Evolutionary conservation across 352 stramenopile genomes (phyloP).

Genomic region (Detonula confervacea): DNA sequence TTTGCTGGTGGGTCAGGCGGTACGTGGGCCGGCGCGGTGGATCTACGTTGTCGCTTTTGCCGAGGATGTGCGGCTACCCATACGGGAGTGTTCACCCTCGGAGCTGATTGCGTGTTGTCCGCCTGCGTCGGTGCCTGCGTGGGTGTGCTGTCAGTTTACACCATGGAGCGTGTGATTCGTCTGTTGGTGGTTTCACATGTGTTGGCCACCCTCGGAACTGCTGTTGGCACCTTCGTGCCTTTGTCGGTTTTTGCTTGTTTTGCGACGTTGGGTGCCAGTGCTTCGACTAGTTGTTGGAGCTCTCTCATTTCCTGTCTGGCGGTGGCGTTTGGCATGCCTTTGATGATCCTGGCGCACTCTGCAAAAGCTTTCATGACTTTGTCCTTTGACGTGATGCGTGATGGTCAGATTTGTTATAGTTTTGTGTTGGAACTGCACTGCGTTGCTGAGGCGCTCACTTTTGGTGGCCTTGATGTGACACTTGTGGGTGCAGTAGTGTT

Average conservation of each 20-base stretch:
- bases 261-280: too few species aligned
- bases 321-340: neutral
- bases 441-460: slow-evolving; percentile 1
- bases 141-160: too few species aligned
- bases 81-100: neutral
- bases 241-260: too few species aligned
- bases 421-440: slow-evolving; percentile 17
- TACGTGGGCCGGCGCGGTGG: neutral
- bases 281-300: too few species aligned
- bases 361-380: slow-evolving; percentile 3
- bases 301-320: neutral
- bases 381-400: neutral
- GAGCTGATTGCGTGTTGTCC: neutral
- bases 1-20: neutral
- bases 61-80: too few species aligned
- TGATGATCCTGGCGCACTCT: neutral
- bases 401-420: neutral
- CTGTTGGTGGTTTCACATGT: neutral
- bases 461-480: slow-evolving; percentile 3
- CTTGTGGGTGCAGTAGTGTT: slow-evolving; percentile 41
- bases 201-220: slow-evolving; percentile 3
- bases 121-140: too few species aligned
- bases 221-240: neutral
- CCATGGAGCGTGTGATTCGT: neutral
- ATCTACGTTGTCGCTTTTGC: too few species aligned